Percentiles rank a stretch among this genome's conserved stretches.
These are phyloP conservation scores for Leishmania lainsoni DNA, from an alignment of 208 protist species.

Conservation along the genomic window DNA sequence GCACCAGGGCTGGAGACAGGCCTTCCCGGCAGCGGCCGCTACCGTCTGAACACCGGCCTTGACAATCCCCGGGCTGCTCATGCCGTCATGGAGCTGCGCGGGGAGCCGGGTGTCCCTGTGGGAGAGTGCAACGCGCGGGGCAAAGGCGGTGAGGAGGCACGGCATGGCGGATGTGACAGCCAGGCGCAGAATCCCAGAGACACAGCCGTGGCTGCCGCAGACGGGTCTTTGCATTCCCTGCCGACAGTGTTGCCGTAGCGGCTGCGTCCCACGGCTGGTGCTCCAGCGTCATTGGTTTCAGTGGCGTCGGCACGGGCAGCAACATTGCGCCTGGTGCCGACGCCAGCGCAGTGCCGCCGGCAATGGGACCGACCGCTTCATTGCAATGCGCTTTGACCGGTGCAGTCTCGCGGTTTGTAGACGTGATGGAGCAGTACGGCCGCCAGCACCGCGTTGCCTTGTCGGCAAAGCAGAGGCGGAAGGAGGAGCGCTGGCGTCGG, in stretches of 20 bases:
- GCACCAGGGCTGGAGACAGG: background rate
- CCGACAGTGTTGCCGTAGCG: background rate
- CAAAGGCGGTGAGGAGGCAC: background rate
- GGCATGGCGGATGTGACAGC: background rate
- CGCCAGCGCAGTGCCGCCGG: background rate
- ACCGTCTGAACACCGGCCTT: constrained; percentile 76
- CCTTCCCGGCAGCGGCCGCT: constrained; percentile 22
- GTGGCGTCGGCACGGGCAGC: constrained; percentile 4
- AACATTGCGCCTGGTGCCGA: background rate
- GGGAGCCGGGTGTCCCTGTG: background rate
- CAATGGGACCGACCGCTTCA: background rate
- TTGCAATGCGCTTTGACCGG: constrained; percentile 7
- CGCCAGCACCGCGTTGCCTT: constrained; percentile 17
- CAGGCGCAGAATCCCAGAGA: background rate
- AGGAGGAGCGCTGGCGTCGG: constrained; percentile 38
- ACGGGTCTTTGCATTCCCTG: background rate
- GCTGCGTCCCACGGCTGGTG: background rate
- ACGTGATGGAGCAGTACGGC: constrained; percentile 52
- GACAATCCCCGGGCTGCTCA: constrained; percentile 45
- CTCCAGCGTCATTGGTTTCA: constrained; percentile 20
- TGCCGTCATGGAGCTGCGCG: constrained; percentile 35
- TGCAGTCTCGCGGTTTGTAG: constrained; percentile 59
- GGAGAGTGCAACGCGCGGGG: background rate
- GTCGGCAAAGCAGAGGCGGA: constrained; percentile 25
- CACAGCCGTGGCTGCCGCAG: background rate